Conservation (phyloP, 2,329 filamentous ascomycete species). For the Phyllosticta capitalensis region DNA sequence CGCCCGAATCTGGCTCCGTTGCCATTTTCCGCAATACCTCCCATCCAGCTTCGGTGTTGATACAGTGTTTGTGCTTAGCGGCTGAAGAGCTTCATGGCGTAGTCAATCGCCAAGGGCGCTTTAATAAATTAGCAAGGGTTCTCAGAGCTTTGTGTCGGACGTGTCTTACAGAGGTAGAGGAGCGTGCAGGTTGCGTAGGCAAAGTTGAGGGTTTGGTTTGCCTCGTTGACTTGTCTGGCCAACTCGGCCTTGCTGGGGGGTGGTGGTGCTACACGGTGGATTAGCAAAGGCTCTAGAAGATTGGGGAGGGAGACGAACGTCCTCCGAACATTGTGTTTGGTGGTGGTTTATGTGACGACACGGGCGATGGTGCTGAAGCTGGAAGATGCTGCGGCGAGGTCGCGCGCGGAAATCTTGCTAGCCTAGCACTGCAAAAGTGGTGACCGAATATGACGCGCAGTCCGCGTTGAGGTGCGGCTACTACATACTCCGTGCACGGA, state of each 20-base stretch:
- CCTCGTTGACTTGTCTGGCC: conserved; percentile 56
- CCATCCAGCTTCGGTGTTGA: not conserved
- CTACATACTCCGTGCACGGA: not conserved
- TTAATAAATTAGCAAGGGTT: conserved; percentile 1
- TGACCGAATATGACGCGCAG: not conserved
- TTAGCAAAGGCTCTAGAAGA: not conserved
- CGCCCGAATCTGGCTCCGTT: not conserved
- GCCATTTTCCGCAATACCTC: not conserved
- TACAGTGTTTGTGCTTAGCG: not conserved
- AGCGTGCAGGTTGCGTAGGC: conserved; percentile 56
- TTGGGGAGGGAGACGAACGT: conserved; percentile 35
- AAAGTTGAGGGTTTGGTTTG: conserved; percentile 56
- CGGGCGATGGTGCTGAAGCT: conserved; percentile 8
- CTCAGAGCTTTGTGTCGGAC: not conserved
- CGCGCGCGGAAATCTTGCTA: conserved; percentile 5
- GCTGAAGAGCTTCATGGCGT: conserved; percentile 22
- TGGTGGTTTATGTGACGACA: not conserved
- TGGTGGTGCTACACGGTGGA: conserved; percentile 49
- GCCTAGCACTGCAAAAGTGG: not conserved
- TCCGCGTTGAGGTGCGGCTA: not conserved
- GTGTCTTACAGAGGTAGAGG: conserved; percentile 66
- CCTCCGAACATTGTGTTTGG: conserved; percentile 51
- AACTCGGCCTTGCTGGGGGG: conserved; percentile 63
- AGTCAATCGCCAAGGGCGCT: conserved; percentile 49
- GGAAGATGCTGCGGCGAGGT: conserved; percentile 8